Base-by-base conservation (phyloP, 2,329 filamentous ascomycete species). In the Pleurostoma richardsiae region DNA sequence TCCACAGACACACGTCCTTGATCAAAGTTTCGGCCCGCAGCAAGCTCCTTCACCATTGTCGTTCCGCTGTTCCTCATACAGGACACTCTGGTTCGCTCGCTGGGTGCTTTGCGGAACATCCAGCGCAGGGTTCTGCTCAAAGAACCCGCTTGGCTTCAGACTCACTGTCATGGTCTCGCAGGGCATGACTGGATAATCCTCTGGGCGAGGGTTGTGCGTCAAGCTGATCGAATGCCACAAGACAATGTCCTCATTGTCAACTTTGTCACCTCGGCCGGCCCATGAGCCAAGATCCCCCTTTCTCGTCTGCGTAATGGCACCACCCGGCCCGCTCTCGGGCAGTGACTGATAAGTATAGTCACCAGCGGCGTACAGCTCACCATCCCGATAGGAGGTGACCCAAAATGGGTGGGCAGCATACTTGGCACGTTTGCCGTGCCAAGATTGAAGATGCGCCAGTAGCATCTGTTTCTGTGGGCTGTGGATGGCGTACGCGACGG, bases 141-240 rank as follows among this genome's bases (percentile, higher is more conserved):
- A 76, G 60, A 77, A 77, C 29, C 74, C 73, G 43, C 72, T 70
- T 2, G 74, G 73, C 50, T 72, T 70, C 31, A 77, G 54, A 56
- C 67, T 68, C 10, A 77, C 67, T 45, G 66, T 70, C 48, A 81
- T 65, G 10, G 76, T 73, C 64, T 82, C 78, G 41, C 70, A 72
- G 1, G 78, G 78, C 77, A 81, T 81, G 41, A 81, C 71, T 0
- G 76, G 76, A 61, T 79, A 80, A 54, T 81, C 77, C 59, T 82
- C 78, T 10, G 74, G 70, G 33, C 74, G 61, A 0, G 73, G 72
- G 47, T 79, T 69, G 50, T 82, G 77, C 29, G 78, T 82, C 49
- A 82, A 71, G 4, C 42, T 76, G 40, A 52, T 50, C 4, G 36
- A 42, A 27, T 40, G 39, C 49, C 49, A 51, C 10, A 51, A 39